Evolutionary conservation across 495 filamentous ascomycete species (phyloP).

Genomic region (Lasiosphaeria ovina): DNA sequence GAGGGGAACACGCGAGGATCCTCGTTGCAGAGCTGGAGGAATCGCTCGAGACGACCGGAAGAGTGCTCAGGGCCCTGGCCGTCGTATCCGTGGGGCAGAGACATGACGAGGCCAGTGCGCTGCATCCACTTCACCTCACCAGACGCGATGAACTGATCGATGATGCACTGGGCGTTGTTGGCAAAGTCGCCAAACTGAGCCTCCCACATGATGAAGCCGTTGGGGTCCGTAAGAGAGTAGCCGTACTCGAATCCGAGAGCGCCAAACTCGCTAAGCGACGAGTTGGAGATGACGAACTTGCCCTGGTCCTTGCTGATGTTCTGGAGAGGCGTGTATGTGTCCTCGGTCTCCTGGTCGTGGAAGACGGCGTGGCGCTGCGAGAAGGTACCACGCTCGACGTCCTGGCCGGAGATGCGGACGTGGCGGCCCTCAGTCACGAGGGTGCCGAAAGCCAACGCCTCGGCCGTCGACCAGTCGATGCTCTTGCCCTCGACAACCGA

Average conservation of each 20-base stretch:
- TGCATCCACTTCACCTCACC: conserved; percentile 99
- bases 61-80: conserved; percentile 98
- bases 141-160: conserved; percentile 97
- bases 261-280: conserved; percentile 92
- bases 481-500: conserved; percentile 86
- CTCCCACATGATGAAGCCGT: conserved; percentile 98
- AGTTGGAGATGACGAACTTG: conserved; percentile 95
- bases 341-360: conserved; percentile 92
- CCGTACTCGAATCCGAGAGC: conserved; percentile 97
- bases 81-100: conserved; percentile 95
- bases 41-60: conserved; percentile 94
- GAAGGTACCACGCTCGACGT: conserved; percentile 99
- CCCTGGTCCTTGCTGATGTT: conserved; percentile 85
- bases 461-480: conserved; percentile 96
- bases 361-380: conserved; percentile 96
- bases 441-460: conserved; percentile 92
- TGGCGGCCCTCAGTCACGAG: conserved; percentile 91
- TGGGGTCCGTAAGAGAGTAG: conserved; percentile 94
- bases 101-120: conserved; percentile 90
- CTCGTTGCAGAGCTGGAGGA: conserved; percentile 96
- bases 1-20: conserved; percentile 90
- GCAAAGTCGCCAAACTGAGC: conserved; percentile 99
- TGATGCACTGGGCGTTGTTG: conserved; percentile 98
- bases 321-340: conserved; percentile 89
- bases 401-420: conserved; percentile 94